Conservation (phyloP, 1,284 basidiomycete species). For the Melampsora medusae region DNA sequence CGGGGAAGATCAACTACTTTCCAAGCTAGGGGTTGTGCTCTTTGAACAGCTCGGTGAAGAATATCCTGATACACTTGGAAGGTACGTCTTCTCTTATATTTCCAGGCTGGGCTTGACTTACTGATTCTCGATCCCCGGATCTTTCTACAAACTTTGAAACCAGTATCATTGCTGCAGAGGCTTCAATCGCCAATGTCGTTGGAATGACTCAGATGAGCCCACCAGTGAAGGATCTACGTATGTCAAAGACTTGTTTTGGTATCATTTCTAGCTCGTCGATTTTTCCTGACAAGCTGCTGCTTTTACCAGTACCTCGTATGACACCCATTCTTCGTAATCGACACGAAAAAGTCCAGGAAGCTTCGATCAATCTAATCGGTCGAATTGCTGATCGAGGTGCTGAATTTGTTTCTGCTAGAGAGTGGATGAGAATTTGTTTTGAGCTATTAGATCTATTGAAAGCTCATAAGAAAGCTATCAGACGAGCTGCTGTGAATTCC, state of each 20-base stretch:
- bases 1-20: constrained; percentile 90
- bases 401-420: constrained; percentile 94
- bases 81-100: constrained; percentile 51
- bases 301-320: constrained; percentile 85
- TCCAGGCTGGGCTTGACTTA: constrained; percentile 1
- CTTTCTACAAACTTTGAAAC: constrained; percentile 39
- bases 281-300: neutral
- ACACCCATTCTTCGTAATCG: constrained; percentile 97
- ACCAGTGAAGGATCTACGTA: constrained; percentile 93
- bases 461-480: constrained; percentile 98
- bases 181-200: constrained; percentile 97
- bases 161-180: constrained; percentile 96
- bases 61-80: constrained; percentile 93
- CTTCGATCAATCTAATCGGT: constrained; percentile 98
- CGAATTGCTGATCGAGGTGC: constrained; percentile 99
- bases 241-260: constrained; percentile 55
- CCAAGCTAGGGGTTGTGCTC: constrained; percentile 92
- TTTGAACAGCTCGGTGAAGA: constrained; percentile 99
- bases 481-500: constrained; percentile 96
- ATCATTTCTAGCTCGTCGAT: neutral
- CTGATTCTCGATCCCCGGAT: neutral
- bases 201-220: constrained; percentile 99
- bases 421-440: constrained; percentile 97
- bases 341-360: constrained; percentile 99
- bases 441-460: constrained; percentile 95